Evolutionary conservation across 2,329 filamentous ascomycete genomes (phyloP), one percentile per base, ranked within the genome.

Genomic region (Cladosporium halotolerans): DNA sequence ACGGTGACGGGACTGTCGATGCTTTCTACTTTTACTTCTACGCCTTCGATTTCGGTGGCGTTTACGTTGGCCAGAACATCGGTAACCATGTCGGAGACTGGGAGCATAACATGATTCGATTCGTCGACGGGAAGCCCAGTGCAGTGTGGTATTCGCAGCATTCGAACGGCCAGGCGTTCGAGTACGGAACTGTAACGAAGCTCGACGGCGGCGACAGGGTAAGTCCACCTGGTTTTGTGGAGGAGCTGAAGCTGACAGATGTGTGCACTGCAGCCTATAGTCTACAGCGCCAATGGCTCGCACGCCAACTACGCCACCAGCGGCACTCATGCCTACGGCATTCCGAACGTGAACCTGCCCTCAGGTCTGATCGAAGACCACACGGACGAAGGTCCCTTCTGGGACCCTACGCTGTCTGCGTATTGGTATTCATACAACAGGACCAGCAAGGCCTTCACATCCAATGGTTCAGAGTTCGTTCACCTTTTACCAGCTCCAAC

Each of bases 81-180:
- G 73, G 72, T 9, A 76, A 83, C 63, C 83, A 86, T 63, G 78
- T 86, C 31, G 83, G 83, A 8, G 57, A 63, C 39, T 78, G 77
- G 81, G 82, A 85, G 63, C 82, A 85, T 65, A 82, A 79, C 52
- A 84, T 84, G 81, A 72, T 87, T 32, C 81, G 83, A 9, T 87
- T 87, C 66, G 48, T 71, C 13, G 72, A 83, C 51, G 79, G 79
- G 9, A 57, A 61, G 1, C 83, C 83, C 0, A 66, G 75, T 56
- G 71, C 74, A 1, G 65, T 86, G 10, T 86, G 82, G 80, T 85
- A 77, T 62, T 80, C 76, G 49, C 83, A 86, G 62, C 84, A 86
- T 64, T 68, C 73, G 31, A 74, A 76, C 57, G 84, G 84, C 4
- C 73, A 86, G 66, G 83, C 83, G 1, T 86, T 85, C 65, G 75